A percentile compares a stretch with the other conserved stretches of the same genome.
Evolutionary conservation across 805 yeast species (phyloP).

Genomic region (Nakazawaea molendinolei): DNA sequence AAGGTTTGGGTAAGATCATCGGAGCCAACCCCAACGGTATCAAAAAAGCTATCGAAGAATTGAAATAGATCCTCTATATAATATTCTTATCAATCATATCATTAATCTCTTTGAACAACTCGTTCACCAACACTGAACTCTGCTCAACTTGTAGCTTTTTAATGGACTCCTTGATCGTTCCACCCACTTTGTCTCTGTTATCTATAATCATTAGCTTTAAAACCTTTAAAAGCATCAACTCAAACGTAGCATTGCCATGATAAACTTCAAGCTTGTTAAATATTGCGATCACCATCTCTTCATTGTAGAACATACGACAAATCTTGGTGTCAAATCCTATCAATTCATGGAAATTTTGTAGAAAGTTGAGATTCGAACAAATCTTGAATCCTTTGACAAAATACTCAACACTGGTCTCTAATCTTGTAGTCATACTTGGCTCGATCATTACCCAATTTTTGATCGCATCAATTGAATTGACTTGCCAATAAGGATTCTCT

Average conservation of each 20-base stretch:
- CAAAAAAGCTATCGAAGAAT: slow-evolving; percentile 22
- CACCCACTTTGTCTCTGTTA: background rate
- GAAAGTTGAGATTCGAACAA: slow-evolving; percentile 3
- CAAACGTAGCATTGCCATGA: slow-evolving; percentile 4
- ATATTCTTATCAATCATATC: background rate
- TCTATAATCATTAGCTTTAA: slow-evolving; percentile 6
- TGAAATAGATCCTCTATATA: slow-evolving; percentile 8
- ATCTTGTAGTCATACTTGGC: background rate
- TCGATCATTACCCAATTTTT: slow-evolving; percentile 11
- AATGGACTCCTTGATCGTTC: background rate
- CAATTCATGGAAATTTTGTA: slow-evolving; percentile 8
- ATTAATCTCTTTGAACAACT: slow-evolving; percentile 10
- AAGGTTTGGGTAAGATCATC: slow-evolving; percentile 46
- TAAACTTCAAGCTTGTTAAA: slow-evolving; percentile 1
- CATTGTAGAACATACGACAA: background rate
- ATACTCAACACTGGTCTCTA: background rate
- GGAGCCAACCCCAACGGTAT: slow-evolving; percentile 53
- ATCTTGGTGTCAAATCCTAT: slow-evolving; percentile 2
- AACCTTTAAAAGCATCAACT: slow-evolving; percentile 7
- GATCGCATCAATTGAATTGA: slow-evolving; percentile 37
- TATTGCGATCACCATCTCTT: background rate
- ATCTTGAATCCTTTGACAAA: slow-evolving; percentile 6
- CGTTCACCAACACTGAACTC: slow-evolving; percentile 6
- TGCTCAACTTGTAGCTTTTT: background rate
- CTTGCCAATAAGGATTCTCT: slow-evolving; percentile 41